Conservation (phyloP, 2,329 filamentous ascomycete species). For the Tolypocladium capitatum region DNA sequence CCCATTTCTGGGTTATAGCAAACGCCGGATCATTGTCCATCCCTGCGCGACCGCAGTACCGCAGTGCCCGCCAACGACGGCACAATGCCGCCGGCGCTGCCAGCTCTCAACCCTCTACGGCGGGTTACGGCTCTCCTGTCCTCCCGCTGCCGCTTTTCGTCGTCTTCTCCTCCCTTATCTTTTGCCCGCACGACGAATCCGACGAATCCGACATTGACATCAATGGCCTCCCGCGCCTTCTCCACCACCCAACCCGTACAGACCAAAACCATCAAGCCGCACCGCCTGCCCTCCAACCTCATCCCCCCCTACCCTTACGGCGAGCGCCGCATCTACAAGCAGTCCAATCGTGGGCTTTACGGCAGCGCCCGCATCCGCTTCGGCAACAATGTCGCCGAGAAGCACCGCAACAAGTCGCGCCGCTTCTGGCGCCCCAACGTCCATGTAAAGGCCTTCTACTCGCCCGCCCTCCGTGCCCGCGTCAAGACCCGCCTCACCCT, state of each 20-base stretch:
- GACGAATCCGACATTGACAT: neutral
- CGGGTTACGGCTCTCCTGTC: slow-evolving; percentile 7
- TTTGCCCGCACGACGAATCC: neutral
- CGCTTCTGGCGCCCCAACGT: slow-evolving; percentile 67
- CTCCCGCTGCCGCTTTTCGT: slow-evolving; percentile 4
- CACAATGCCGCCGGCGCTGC: slow-evolving; percentile 6
- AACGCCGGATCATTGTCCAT: neutral
- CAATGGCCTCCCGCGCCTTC: slow-evolving; percentile 15
- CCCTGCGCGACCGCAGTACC: neutral
- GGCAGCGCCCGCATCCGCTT: slow-evolving; percentile 58
- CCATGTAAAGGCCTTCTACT: slow-evolving; percentile 54
- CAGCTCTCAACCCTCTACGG: slow-evolving; percentile 5
- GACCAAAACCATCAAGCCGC: slow-evolving; percentile 27
- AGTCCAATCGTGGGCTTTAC: slow-evolving; percentile 65
- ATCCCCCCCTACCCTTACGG: slow-evolving; percentile 63
- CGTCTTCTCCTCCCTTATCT: slow-evolving; percentile 1
- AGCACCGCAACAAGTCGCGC: slow-evolving; percentile 56
- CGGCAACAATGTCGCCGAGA: slow-evolving; percentile 65
- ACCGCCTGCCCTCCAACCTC: slow-evolving; percentile 32
- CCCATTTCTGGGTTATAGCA: neutral
- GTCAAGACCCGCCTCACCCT: slow-evolving; percentile 58
- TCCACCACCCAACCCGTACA: slow-evolving; percentile 20
- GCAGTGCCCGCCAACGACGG: neutral
- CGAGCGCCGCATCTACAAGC: slow-evolving; percentile 58
- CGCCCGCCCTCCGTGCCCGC: slow-evolving; percentile 44